A percentile compares a stretch with the other conserved stretches of the same genome.
These are phyloP conservation scores for Thielaviopsis musarum DNA, from an alignment of 2,329 filamentous ascomycete species.

Conservation along the genomic window DNA sequence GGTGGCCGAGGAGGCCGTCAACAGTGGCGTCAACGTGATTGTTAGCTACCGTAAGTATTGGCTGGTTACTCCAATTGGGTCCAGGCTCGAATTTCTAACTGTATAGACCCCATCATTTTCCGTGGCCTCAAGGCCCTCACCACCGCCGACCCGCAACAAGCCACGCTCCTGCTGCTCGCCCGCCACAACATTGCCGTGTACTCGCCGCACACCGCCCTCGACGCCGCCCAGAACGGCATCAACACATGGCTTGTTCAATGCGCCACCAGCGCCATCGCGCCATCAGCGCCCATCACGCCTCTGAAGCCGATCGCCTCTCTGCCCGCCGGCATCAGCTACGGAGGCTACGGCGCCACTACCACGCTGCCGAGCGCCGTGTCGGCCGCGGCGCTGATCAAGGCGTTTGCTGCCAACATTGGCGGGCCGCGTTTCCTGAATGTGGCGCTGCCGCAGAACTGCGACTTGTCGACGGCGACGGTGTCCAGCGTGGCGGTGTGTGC, in stretches of 20 bases:
- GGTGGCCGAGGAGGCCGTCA: slow-evolving; percentile 81
- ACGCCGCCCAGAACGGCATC: slow-evolving; percentile 68
- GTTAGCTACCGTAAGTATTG: slow-evolving; percentile 60
- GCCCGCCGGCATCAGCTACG: slow-evolving; percentile 27
- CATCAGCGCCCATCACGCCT: slow-evolving; percentile 17
- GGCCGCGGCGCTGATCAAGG: slow-evolving; percentile 28
- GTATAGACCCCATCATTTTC: slow-evolving; percentile 86
- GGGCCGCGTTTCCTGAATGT: slow-evolving; percentile 39
- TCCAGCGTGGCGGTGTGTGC: slow-evolving; percentile 71
- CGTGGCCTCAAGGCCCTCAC: slow-evolving; percentile 79
- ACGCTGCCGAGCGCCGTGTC: slow-evolving; percentile 23
- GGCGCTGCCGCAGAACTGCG: slow-evolving; percentile 32
- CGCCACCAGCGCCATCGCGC: slow-evolving; percentile 38
- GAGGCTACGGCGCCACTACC: slow-evolving; percentile 37
- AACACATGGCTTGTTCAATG: slow-evolving; percentile 91
- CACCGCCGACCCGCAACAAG: slow-evolving; percentile 69
- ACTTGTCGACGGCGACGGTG: slow-evolving; percentile 28
- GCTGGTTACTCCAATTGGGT: not conserved
- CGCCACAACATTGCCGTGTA: slow-evolving; percentile 88
- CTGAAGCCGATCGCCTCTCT: slow-evolving; percentile 27
- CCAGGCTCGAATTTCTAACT: not conserved
- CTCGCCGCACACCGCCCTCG: slow-evolving; percentile 86
- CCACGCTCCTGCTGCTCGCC: slow-evolving; percentile 63
- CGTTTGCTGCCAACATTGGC: slow-evolving; percentile 50
- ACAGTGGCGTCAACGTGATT: slow-evolving; percentile 57